Evolutionary conservation across 164 flowering plant genomes (phyloP), one percentile per base, ranked within the genome.

Genomic region (Hamamelis virginiana): DNA sequence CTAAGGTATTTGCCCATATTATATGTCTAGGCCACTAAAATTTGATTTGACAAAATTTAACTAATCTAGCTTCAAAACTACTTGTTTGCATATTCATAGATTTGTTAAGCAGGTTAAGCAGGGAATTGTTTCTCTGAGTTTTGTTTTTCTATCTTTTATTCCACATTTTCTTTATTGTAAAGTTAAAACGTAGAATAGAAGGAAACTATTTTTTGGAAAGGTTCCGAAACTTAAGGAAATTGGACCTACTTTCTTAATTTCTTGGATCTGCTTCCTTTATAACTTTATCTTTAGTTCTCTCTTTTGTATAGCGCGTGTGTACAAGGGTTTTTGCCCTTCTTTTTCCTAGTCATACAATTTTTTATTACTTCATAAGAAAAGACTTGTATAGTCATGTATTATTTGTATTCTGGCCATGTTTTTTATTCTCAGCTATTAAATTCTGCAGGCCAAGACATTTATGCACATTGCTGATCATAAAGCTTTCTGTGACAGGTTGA

Each of bases 401-500:
- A 33, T 33, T 33, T 33, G 41, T 33, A 33, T 33, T 33, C 2
- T 33, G 41, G 41, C 41, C 6, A 6, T 33, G 41, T 33, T 33
- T 33, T 33, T 6, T 33, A 2, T 33, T 33, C 41, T 33, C 6
- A 33, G 2, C n/a, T n/a, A n/a, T 33, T 33, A 33, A 33, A 6
- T 33, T 45, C 27, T 61, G 27, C 41, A 33, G 50, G 21, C 63
- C 55, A 28, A n/a, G 44, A 50, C 18, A 18, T 55, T n/a, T 22
- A 51, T 45, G 57, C 18, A 25, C 12, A 27, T 59, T 8, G 14
- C 72, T 83, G 72, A 79, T 71, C 21, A 12, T 50, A 47, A 18
- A 59, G 46, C 62, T 69, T 56, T 71, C 25, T 79, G 27, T 80
- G 64, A 60, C 89, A 96, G 99, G 90, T 89, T 70, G 97, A 93